These are phyloP conservation scores for Penicillium frequentans DNA, from an alignment of 2,329 filamentous ascomycete genomes.

Conservation along the genomic window DNA sequence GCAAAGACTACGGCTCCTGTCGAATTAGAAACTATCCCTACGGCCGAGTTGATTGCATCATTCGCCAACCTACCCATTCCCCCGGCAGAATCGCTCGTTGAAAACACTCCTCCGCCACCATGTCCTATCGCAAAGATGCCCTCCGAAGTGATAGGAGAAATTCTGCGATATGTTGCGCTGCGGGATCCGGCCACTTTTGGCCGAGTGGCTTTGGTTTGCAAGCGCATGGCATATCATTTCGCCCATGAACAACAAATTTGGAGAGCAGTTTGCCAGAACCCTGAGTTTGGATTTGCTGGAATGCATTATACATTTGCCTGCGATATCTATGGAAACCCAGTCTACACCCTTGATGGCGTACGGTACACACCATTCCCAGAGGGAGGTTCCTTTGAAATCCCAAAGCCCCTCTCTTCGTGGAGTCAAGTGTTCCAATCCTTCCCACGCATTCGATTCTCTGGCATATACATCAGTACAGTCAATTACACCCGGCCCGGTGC, in stretches of 20 bases:
- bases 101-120: conserved; percentile 70
- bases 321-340: conserved; percentile 52
- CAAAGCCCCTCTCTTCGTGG: conserved; percentile 52
- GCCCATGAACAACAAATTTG: conserved; percentile 82
- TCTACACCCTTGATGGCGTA: conserved; percentile 29
- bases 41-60: conserved; percentile 70
- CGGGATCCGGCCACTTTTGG: conserved; percentile 74
- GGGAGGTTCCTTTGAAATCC: conserved; percentile 30
- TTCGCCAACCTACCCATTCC: conserved; percentile 72
- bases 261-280: conserved; percentile 70
- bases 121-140: conserved; percentile 78
- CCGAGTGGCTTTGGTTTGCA: conserved; percentile 78
- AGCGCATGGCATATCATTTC: conserved; percentile 80
- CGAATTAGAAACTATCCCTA: conserved; percentile 51
- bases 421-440: conserved; percentile 73
- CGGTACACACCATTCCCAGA: conserved; percentile 39
- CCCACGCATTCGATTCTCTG: conserved; percentile 88
- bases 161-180: conserved; percentile 72
- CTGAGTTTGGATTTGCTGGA: conserved; percentile 72
- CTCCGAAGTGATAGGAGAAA: conserved; percentile 79
- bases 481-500: conserved; percentile 89
- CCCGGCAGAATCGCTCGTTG: conserved; percentile 65
- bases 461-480: conserved; percentile 93
- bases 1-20: conserved; percentile 59
- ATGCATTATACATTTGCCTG: conserved; percentile 81